phyloP scores from a whole-genome alignment of 257 asterid genomes.

The Coffea canephora region DNA sequence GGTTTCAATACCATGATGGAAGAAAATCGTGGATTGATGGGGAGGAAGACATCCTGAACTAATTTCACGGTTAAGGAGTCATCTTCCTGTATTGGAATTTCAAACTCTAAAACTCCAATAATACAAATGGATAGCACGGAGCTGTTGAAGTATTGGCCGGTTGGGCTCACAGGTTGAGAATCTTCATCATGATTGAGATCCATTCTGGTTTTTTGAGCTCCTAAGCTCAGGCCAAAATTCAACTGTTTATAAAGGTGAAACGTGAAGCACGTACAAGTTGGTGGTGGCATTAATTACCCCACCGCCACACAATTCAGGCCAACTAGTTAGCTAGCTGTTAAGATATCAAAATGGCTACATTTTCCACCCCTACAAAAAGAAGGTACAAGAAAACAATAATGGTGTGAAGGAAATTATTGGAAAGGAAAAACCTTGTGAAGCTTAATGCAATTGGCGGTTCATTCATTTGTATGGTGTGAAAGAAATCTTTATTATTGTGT shows the following conservation, averaged over 20 bases:
- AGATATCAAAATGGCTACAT: neutral
- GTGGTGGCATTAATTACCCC: conserved; percentile 9
- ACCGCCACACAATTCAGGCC: neutral
- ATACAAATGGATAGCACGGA: conserved; percentile 30
- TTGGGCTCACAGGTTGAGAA: conserved; percentile 32
- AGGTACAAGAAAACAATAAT: neutral
- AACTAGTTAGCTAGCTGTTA: neutral
- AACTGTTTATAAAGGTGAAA: neutral
- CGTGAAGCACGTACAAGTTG: neutral
- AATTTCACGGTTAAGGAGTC: conserved; percentile 18
- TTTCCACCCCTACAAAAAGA: neutral
- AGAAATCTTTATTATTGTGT: neutral
- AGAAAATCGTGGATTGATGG: conserved; percentile 39
- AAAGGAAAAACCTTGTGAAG: neutral
- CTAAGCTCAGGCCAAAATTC: neutral
- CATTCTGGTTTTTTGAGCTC: neutral
- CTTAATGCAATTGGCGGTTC: neutral
- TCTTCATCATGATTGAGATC: conserved; percentile 11
- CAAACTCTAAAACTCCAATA: conserved; percentile 32
- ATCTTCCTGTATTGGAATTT: conserved; percentile 22
- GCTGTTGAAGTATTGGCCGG: conserved; percentile 38
- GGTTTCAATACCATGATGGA: conserved; percentile 34
- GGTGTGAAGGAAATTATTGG: neutral
- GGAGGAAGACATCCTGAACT: conserved; percentile 30
- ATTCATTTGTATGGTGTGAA: neutral